Base-by-base conservation (phyloP, 148 eudicot genomes). In the Chenopodium album region DNA sequence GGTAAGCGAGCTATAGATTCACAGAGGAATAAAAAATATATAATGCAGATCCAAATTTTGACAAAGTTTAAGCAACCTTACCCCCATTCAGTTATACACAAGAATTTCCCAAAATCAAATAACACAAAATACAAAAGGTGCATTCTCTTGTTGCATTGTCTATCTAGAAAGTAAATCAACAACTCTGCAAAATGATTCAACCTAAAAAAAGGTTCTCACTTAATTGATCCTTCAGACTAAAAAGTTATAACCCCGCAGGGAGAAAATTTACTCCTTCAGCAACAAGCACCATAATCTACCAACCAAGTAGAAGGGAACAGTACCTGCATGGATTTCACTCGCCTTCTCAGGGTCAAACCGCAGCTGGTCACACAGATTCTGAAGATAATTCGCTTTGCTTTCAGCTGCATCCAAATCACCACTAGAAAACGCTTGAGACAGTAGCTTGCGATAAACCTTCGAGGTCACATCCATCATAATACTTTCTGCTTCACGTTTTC, bases 321-420 rank as follows among this genome's bases (percentile, higher is more conserved):
- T 84, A 92, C 95, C 99, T 92, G 91, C 89, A 88, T 95, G 99
- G 77, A 93, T 90, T 83, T 84, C 92, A 83, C 85, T 84, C 34
- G 99, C 99, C 73, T 92, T 95, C 86, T 91, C 87, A 19, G 98
- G 90, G 84, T 93, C 94, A 78, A 95, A 91, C 73, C 79, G 85
- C 89, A 95, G 81, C 80, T 88, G 92, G 78, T 93, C 95, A 82
- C 98, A 95, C 23, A 93, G 88, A 76, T 84, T 84, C 77, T 93
- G 97, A 84, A 93, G 98, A 82, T 89, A 92, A 71, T 90, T 92
- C 32, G 99, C 99, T 92, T 95, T 95, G 85, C 99, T 95, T n/a
- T 88, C 91, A 73, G 97, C 94, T 66, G 91, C 89, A 77, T 86
- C 92, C 83, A 96, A 83, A 76, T 88, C 87, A 73, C 99, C 99